Evolutionary conservation across 2,329 filamentous ascomycete species (phyloP).

Genomic region (Keithomyces neogunnii): DNA sequence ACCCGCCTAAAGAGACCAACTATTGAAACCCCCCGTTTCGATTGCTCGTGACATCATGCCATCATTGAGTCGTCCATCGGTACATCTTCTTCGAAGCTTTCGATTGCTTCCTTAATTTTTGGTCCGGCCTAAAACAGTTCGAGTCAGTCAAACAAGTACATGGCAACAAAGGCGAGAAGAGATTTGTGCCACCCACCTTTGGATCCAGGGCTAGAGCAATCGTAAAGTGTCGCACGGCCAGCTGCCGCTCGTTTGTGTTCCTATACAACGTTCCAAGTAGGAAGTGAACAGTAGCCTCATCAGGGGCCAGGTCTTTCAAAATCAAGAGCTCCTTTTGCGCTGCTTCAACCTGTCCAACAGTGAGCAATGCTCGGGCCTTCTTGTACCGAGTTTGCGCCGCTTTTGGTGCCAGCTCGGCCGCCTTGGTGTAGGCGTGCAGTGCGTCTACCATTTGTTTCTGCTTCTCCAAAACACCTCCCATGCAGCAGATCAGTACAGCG

Average conservation of each 20-base stretch:
- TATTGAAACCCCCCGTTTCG: constrained; percentile 4
- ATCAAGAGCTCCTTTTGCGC: constrained; percentile 77
- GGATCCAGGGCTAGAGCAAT: constrained; percentile 92
- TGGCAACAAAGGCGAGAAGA: background rate
- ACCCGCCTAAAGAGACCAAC: background rate
- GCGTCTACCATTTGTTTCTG: constrained; percentile 75
- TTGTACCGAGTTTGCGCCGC: constrained; percentile 84
- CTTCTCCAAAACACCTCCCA: constrained; percentile 83
- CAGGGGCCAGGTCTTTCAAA: constrained; percentile 84
- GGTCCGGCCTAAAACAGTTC: constrained; percentile 60
- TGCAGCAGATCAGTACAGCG: constrained; percentile 83
- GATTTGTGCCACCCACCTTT: constrained; percentile 54
- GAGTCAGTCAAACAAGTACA: background rate
- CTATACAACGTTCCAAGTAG: constrained; percentile 79
- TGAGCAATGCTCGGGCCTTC: constrained; percentile 81
- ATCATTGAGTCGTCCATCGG: constrained; percentile 61
- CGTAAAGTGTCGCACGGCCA: constrained; percentile 89
- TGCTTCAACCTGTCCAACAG: constrained; percentile 58
- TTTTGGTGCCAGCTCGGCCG: constrained; percentile 71
- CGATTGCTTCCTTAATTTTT: constrained; percentile 94
- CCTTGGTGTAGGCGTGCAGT: constrained; percentile 71
- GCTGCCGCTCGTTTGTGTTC: constrained; percentile 60
- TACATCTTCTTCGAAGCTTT: constrained; percentile 76
- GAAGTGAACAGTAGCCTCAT: constrained; percentile 95
- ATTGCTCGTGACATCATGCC: constrained; percentile 33